Conservation (phyloP, 202 grass and related monocot species). For the Sporobolus alterniflorus region DNA sequence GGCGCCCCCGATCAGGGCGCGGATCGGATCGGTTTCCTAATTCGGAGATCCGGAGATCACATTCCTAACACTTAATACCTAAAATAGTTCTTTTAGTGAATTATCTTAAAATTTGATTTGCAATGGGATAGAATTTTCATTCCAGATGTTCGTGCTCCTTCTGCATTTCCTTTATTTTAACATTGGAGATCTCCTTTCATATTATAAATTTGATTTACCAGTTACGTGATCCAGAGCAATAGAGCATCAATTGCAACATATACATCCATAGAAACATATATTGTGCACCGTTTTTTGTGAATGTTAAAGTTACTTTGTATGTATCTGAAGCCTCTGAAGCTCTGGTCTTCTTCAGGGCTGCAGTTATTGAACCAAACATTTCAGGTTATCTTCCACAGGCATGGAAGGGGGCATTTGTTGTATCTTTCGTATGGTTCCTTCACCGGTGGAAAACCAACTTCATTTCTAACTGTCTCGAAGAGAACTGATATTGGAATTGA, state of each 20-base stretch:
- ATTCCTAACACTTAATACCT: no score
- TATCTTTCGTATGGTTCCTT: constrained; percentile 80
- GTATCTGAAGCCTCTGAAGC: not conserved
- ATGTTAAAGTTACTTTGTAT: not conserved
- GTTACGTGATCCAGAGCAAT: not conserved
- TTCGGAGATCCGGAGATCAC: no score
- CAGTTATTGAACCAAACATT: constrained; percentile 60
- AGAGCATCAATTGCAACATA: not conserved
- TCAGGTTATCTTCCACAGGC: constrained; percentile 58
- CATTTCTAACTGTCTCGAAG: constrained; percentile 40
- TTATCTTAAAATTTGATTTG: not conserved
- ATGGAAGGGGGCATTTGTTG: constrained; percentile 54
- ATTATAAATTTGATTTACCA: not conserved
- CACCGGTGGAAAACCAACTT: constrained; percentile 75
- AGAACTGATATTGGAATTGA: constrained; percentile 33
- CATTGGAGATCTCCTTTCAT: not conserved
- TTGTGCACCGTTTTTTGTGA: not conserved
- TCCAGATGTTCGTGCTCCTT: not conserved
- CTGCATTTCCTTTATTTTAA: not conserved
- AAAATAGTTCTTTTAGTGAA: not conserved
- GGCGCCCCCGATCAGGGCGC: no score
- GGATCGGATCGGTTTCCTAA: no score
- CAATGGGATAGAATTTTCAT: not conserved
- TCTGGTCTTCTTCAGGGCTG: constrained; percentile 45
- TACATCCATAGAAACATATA: not conserved